These are phyloP conservation scores for Rhodamnia rubescens DNA, from an alignment of 345 rosid species.

Conservation along the genomic window DNA sequence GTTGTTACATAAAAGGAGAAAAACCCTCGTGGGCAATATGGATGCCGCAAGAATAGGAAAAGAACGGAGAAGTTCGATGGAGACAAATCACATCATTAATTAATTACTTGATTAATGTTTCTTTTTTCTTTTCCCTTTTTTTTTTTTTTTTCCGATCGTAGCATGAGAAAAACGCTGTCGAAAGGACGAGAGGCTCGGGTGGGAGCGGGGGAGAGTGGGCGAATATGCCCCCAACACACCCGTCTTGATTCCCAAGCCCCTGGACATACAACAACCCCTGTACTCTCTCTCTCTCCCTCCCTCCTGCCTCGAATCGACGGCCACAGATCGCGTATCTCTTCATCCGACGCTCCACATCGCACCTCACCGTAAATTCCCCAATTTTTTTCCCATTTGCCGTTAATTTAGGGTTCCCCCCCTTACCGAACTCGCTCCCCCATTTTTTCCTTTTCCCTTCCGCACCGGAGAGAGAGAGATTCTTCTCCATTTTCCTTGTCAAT, in stretches of 20 bases:
- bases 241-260: constrained; percentile 7
- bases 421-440: not conserved
- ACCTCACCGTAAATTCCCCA: not conserved
- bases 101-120: too few species aligned
- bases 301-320: constrained; percentile 10
- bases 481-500: not conserved
- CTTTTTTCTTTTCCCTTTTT: accelerated
- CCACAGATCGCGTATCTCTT: not conserved
- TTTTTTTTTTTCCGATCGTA: not conserved
- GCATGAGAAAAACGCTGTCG: not conserved
- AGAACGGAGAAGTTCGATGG: not conserved
- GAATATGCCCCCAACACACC: constrained; percentile 4
- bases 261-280: not conserved
- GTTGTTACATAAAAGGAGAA: too few species aligned
- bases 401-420: not conserved
- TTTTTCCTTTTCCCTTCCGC: too few species aligned
- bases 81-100: not conserved
- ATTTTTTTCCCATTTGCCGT: not conserved
- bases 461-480: not conserved
- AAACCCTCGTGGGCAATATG: not conserved
- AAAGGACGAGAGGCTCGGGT: not conserved
- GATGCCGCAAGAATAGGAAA: not conserved
- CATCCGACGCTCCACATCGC: constrained; percentile 17
- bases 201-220: not conserved
- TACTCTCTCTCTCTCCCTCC: not conserved